These are phyloP conservation scores for Ganoderma lingzhi DNA, from an alignment of 1,284 basidiomycete genomes.

Conservation along the genomic window DNA sequence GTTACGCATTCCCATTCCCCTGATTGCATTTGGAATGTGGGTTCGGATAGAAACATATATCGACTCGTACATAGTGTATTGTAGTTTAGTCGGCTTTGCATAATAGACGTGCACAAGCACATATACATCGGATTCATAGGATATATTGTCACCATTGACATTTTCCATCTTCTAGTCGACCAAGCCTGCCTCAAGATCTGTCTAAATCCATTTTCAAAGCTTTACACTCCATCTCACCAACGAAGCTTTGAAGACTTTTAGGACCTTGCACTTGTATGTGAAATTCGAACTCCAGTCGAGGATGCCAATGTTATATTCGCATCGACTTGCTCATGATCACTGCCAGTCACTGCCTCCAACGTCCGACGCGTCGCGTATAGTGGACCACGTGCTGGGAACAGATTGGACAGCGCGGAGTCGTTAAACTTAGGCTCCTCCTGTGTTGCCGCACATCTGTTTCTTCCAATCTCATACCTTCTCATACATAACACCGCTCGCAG, in stretches of 20 bases:
- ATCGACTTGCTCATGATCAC: too few species aligned
- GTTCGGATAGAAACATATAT: background rate
- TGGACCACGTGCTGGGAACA: background rate
- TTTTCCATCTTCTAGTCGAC: background rate
- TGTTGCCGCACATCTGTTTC: background rate
- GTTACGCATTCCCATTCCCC: background rate
- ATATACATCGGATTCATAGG: background rate
- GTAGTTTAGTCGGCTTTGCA: slow-evolving; percentile 2
- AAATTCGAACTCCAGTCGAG: too few species aligned
- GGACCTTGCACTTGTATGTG: too few species aligned
- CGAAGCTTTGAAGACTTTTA: too few species aligned
- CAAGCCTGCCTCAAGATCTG: too few species aligned
- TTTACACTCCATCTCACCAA: too few species aligned
- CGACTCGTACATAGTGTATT: background rate
- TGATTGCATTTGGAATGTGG: background rate
- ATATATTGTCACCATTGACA: background rate
- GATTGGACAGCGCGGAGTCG: too few species aligned
- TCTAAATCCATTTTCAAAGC: too few species aligned
- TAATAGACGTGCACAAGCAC: background rate
- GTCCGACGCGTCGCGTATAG: background rate
- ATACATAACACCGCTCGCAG: background rate
- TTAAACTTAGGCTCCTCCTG: too few species aligned
- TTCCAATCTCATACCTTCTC: background rate
- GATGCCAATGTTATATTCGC: too few species aligned
- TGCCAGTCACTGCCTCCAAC: too few species aligned